These are phyloP conservation scores for Besnoitia besnoiti DNA, from an alignment of 169 alveolate species.

Conservation along the genomic window DNA sequence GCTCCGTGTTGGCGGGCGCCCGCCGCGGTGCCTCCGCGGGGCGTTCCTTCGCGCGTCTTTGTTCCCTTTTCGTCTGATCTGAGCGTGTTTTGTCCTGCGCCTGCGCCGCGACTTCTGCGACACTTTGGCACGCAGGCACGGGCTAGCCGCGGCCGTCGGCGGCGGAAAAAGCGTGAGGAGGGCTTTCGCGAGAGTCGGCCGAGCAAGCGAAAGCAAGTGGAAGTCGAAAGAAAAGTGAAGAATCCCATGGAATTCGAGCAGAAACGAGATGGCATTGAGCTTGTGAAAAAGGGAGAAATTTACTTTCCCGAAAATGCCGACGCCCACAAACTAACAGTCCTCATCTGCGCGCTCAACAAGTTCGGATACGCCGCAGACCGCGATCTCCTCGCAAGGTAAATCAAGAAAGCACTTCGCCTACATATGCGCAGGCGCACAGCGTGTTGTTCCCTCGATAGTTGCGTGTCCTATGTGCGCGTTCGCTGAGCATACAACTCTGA, in stretches of 20 bases:
- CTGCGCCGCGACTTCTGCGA: not conserved
- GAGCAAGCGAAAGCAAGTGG: conserved; percentile 1
- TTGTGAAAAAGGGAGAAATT: not conserved
- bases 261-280: conserved; percentile 31
- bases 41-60: not conserved
- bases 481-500: not conserved
- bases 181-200: not conserved
- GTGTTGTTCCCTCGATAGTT: not conserved
- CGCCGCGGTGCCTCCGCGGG: not conserved
- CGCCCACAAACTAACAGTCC: conserved; percentile 16
- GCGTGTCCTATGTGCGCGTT: not conserved
- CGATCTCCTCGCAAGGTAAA: conserved; percentile 10
- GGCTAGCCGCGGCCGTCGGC: not conserved
- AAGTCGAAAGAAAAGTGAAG: not conserved
- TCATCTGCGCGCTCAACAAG: conserved; percentile 14
- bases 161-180: not conserved
- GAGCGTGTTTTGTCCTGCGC: not conserved
- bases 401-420: too few relatives aligned
- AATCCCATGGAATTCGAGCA: conserved; percentile 14
- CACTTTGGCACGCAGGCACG: not conserved
- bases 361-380: conserved; percentile 22
- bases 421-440: not conserved
- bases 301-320: not conserved
- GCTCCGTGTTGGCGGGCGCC: not conserved
- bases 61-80: not conserved